These are phyloP conservation scores for Lasiodiplodia citricola DNA, from an alignment of 2,329 filamentous ascomycete species.

Conservation along the genomic window DNA sequence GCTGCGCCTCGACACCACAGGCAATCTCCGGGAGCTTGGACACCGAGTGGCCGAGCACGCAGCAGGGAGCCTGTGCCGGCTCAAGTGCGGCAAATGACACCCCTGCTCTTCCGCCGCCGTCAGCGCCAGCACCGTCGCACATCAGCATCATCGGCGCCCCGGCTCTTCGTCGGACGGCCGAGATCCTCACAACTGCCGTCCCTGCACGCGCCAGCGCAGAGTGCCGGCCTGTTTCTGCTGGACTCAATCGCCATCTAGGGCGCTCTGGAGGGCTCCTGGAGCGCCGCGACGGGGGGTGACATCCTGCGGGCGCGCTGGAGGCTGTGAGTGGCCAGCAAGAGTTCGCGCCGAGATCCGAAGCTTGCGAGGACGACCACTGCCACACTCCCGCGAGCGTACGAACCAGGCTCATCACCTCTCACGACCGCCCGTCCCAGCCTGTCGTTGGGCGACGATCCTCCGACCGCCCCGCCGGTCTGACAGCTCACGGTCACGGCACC, in stretches of 20 bases:
- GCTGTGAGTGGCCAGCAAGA: slow-evolving; percentile 9
- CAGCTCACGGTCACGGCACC: not conserved
- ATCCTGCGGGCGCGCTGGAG: not conserved
- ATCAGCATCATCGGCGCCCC: slow-evolving; percentile 14
- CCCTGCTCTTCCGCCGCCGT: not conserved
- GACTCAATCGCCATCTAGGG: not conserved
- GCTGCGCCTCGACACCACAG: slow-evolving; percentile 13
- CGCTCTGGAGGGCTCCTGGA: not conserved
- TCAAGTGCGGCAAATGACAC: not conserved
- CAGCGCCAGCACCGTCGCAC: slow-evolving; percentile 17
- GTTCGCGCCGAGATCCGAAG: not conserved
- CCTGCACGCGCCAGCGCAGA: not conserved
- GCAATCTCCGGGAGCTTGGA: slow-evolving; percentile 13
- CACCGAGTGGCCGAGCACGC: not conserved
- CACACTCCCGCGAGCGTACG: slow-evolving; percentile 10
- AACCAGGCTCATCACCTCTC: slow-evolving; percentile 12
- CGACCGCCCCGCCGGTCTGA: not conserved
- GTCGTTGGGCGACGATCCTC: not conserved
- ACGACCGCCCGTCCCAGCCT: slow-evolving; percentile 7
- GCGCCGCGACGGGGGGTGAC: not conserved
- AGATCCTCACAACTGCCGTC: not conserved
- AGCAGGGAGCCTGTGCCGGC: not conserved
- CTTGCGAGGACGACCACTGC: not conserved
- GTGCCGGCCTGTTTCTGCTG: not conserved
- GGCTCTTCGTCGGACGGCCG: not conserved